These are phyloP conservation scores for Rhizomucor pusillus DNA, from an alignment of 371 early-diverging fungal species.

Conservation along the genomic window DNA sequence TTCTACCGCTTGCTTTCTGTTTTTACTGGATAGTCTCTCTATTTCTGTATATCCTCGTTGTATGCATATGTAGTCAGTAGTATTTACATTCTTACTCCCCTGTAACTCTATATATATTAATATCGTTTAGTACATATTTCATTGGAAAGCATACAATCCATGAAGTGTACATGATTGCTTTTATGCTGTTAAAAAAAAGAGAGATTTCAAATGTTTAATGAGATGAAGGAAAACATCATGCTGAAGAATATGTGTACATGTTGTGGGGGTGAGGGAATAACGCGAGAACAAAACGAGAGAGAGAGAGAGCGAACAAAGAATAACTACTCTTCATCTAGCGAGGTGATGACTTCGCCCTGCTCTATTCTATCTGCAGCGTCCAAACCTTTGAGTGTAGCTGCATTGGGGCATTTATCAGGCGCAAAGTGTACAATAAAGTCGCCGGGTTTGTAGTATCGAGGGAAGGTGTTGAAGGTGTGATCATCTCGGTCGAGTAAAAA, in stretches of 20 bases:
- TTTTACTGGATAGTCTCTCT: slow-evolving; percentile 28
- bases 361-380: slow-evolving; percentile 28
- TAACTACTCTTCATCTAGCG: slow-evolving; percentile 15
- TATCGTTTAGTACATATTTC: too few species aligned
- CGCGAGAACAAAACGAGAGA: too few species aligned
- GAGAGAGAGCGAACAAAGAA: too few species aligned
- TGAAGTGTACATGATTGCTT: too few species aligned
- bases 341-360: slow-evolving; percentile 26
- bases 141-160: too few species aligned
- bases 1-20: slow-evolving; percentile 60
- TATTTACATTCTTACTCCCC: slow-evolving; percentile 4
- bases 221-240: too few species aligned
- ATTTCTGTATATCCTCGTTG: too few species aligned
- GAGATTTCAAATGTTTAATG: too few species aligned
- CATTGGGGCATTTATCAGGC: slow-evolving; percentile 60
- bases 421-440: slow-evolving; percentile 69
- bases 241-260: too few species aligned
- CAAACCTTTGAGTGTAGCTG: slow-evolving; percentile 54
- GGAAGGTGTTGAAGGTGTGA: slow-evolving; percentile 64
- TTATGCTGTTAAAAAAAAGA: too few species aligned
- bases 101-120: slow-evolving; percentile 5
- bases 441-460: slow-evolving; percentile 44
- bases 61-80: too few species aligned
- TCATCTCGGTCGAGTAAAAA: slow-evolving; percentile 52
- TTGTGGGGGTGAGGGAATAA: too few species aligned